Evolutionary conservation across 2,329 filamentous ascomycete genomes (phyloP), one percentile per base, ranked within the genome.

Genomic region (Alternaria tenuissima): DNA sequence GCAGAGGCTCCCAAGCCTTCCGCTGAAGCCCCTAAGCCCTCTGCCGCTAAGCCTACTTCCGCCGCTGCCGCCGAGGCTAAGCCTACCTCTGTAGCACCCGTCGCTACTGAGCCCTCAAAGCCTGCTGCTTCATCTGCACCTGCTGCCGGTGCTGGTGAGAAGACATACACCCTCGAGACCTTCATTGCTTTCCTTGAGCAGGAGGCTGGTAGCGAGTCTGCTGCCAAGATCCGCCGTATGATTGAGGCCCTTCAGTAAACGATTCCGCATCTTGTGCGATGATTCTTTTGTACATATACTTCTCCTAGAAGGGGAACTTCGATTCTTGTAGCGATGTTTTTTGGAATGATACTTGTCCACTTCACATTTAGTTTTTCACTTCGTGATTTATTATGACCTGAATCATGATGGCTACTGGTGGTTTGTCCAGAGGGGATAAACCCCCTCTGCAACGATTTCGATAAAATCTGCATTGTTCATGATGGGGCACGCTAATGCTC

Each of bases 151-250:
- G 59, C 54, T 18, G 52, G 48, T 22, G 64, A 68, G 62, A 65
- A 68, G 62, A 65, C 55, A 9, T 68, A 62, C 54, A 67, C 66
- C 4, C 60, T 68, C 22, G 57, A 68, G 60, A 58, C 63, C 12
- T 65, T 65, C 47, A 65, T 65, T 54, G 57, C 60, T 28, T 63
- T 63, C 54, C 63, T 65, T 22, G 57, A 65, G 47, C 9, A 65
- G 52, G 60, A 65, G 39, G 55, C 60, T 32, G 57, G 61, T 12
- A 52, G n/a, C 42, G 60, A 39, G 12, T 58, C 60, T 20, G 62
- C 62, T 41, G 59, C 62, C 22, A 65, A 63, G 55, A 62, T 64
- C 28, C 62, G 62, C 22, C 62, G 62, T 18, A 64, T 64, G 62
- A 62, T 64, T 52, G 62, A 64, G 56, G 62, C 62, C 16, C 62